These are phyloP conservation scores for Margaritispora aquatica DNA, from an alignment of 495 filamentous ascomycete genomes.

Conservation along the genomic window DNA sequence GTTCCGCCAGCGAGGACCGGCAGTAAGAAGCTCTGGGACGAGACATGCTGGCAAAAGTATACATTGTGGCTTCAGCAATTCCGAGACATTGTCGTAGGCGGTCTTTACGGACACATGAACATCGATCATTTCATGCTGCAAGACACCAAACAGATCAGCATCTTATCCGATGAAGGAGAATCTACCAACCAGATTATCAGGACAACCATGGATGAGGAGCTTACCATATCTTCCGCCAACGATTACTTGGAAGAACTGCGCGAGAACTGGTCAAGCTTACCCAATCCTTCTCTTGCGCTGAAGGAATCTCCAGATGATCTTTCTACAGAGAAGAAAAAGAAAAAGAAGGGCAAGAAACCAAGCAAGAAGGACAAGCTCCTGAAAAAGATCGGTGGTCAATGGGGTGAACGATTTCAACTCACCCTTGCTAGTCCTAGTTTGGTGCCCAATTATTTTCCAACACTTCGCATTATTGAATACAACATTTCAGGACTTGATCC, in stretches of 20 bases:
- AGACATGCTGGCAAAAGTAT: constrained; percentile 97
- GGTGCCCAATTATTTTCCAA: constrained; percentile 91
- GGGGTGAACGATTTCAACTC: constrained; percentile 78
- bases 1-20: constrained; percentile 83
- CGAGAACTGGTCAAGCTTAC: constrained; percentile 68
- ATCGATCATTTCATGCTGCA: constrained; percentile 96
- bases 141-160: constrained; percentile 70
- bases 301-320: constrained; percentile 29
- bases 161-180: constrained; percentile 37
- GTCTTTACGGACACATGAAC: constrained; percentile 94
- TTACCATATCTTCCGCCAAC: constrained; percentile 57
- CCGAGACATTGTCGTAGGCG: constrained; percentile 77
- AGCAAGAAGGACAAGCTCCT: constrained; percentile 43
- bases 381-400: constrained; percentile 67
- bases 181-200: constrained; percentile 10
- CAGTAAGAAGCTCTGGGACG: constrained; percentile 81
- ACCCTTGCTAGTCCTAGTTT: constrained; percentile 77
- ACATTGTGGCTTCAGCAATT: constrained; percentile 84
- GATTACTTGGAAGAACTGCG: constrained; percentile 79
- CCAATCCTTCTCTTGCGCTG: constrained; percentile 40
- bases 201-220: constrained; percentile 39
- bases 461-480: constrained; percentile 82
- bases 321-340: constrained; percentile 37
- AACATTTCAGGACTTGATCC: constrained; percentile 77
- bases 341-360: constrained; percentile 40